phyloP scores from a whole-genome alignment of 2,329 filamentous ascomycete species.

The Aschersonia sp. region DNA sequence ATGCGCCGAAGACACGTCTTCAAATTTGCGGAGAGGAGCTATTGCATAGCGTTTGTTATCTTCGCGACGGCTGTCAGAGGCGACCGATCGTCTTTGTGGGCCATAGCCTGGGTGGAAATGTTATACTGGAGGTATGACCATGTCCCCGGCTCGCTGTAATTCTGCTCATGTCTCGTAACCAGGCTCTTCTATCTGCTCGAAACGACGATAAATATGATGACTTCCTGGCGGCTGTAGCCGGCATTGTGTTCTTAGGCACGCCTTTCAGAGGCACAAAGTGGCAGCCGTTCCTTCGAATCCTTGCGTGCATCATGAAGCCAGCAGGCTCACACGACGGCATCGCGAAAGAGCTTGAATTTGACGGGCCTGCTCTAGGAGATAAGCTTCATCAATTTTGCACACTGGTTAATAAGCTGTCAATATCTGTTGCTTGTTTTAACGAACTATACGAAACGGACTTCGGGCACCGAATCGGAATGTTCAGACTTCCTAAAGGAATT shows the following conservation, averaged over 20 bases:
- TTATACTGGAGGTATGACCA: slow-evolving; percentile 6
- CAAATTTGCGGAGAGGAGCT: slow-evolving; percentile 9
- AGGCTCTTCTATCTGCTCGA: slow-evolving; percentile 7
- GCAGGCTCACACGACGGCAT: slow-evolving; percentile 8
- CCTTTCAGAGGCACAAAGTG: slow-evolving; percentile 7
- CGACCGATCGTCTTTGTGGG: slow-evolving; percentile 9
- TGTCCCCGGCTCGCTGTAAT: not conserved
- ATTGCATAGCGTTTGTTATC: slow-evolving; percentile 4
- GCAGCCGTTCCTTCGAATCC: slow-evolving; percentile 1
- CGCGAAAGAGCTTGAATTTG: slow-evolving; percentile 4
- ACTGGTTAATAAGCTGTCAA: slow-evolving; percentile 4
- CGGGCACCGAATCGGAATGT: slow-evolving; percentile 2
- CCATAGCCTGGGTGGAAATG: slow-evolving; percentile 9
- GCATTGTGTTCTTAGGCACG: slow-evolving; percentile 7
- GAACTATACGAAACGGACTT: slow-evolving; percentile 8
- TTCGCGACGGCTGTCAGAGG: slow-evolving; percentile 1
- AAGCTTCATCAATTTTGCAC: slow-evolving; percentile 7
- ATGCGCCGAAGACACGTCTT: slow-evolving; percentile 9
- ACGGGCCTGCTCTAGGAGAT: slow-evolving; percentile 6
- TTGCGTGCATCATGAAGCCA: slow-evolving; percentile 3
- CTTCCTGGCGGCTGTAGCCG: slow-evolving; percentile 2
- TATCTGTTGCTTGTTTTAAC: slow-evolving; percentile 6
- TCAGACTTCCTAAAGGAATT: slow-evolving; percentile 3
- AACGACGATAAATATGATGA: slow-evolving; percentile 3
- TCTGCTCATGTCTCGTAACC: not conserved